Evolutionary conservation across 78 protist species (phyloP), one percentile per base, ranked within the genome.

Genomic region (Polysphondylium violaceum): DNA sequence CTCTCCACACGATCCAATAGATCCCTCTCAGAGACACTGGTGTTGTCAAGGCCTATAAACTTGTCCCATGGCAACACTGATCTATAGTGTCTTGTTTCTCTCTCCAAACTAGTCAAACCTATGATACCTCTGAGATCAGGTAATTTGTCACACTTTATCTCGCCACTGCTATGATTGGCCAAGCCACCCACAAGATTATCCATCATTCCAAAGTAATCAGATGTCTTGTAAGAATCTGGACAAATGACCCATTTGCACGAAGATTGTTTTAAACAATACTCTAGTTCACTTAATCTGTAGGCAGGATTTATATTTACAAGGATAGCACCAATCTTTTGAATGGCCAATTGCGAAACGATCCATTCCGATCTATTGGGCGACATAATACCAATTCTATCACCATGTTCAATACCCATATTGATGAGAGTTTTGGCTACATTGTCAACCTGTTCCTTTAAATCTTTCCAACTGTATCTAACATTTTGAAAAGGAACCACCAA

Each of bases 231-330:
- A n/a, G n/a, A n/a, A n/a, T n/a, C n/a, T n/a, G n/a, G 0, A 17
- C 8, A n/a, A 23, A 40, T 27, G 27, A 69, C 29, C 19, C 61
- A 2, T 16, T 43, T n/a, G 21, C 21, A 40, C 44, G 29, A 3
- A 35, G 61, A 41, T 4, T 38, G 61, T 17, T 44, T 23, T n/a
- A 21, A 25, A 3, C 56, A n/a, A 35, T 81, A 75, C 44, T 72
- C 86, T 9, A 88, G 47, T 51, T 95, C 97, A 2, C 2, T 19
- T 4, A 76, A 35, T 5, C 96, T 47, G 47, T 96, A 96, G 5
- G 93, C 92, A 14, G 98, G 98, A 40, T 96, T 96, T 27, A 94
- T 31, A 14, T 25, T 92, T 31, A 87, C 94, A 27, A 96, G 95
- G 7, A 94, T 65, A 0, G 90, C 93, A n/a, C 96, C 96, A 3